Percentiles rank a stretch among this genome's conserved stretches.
Evolutionary conservation across 768 basidiomycete genomes (phyloP).

Genomic region (Leccinum sublutescens): DNA sequence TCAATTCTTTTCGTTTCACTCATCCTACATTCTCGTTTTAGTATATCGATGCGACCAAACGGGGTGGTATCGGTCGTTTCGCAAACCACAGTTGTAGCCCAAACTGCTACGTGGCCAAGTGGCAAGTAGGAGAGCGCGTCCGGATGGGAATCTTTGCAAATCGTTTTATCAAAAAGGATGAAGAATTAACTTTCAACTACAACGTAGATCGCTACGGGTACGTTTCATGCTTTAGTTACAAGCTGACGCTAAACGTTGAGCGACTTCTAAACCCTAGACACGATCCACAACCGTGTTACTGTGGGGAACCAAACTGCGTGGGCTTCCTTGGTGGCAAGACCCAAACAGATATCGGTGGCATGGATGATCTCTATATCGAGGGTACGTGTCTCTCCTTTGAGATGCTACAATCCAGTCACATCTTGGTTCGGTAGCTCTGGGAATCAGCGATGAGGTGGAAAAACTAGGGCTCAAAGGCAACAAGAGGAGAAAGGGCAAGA

Average conservation of each 20-base stretch:
- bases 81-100: constrained; percentile 98
- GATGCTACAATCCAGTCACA: neutral
- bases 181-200: constrained; percentile 98
- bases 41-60: constrained; percentile 98
- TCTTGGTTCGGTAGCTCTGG: constrained; percentile 59
- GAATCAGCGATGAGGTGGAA: constrained; percentile 91
- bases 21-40: constrained; percentile 27
- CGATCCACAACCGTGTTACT: constrained; percentile 92
- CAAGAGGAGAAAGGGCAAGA: constrained; percentile 88
- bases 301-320: constrained; percentile 92
- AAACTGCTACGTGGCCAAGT: constrained; percentile 97
- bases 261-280: constrained; percentile 50
- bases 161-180: constrained; percentile 67
- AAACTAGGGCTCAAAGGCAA: constrained; percentile 77
- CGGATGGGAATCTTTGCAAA: constrained; percentile 99
- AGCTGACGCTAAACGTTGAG: neutral
- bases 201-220: constrained; percentile 99
- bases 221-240: constrained; percentile 25
- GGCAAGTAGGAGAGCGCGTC: constrained; percentile 86
- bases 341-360: constrained; percentile 90
- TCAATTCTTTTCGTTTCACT: neutral
- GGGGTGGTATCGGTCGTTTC: constrained; percentile 94
- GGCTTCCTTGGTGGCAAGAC: constrained; percentile 98
- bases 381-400: constrained; percentile 42
- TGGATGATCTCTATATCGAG: constrained; percentile 94